phyloP scores from a whole-genome alignment of 2,329 filamentous ascomycete genomes.

The Hypoxylon sp. region DNA sequence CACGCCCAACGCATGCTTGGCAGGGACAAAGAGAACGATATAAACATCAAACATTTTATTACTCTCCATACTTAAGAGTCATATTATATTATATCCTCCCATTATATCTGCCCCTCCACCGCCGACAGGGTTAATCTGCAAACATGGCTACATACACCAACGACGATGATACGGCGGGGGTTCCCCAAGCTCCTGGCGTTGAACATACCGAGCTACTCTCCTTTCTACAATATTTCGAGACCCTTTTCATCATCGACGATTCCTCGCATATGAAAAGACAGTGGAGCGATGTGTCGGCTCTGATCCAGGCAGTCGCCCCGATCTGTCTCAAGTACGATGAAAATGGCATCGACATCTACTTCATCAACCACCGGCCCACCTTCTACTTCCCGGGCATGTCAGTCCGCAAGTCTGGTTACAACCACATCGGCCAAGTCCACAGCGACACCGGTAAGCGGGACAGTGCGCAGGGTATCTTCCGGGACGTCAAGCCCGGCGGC shows the following conservation, averaged over 20 bases:
- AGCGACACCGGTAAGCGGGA: constrained; percentile 47
- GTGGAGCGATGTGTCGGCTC: constrained; percentile 46
- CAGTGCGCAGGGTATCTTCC: constrained; percentile 49
- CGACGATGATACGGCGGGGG: constrained; percentile 46
- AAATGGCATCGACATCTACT: constrained; percentile 49
- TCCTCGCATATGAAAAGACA: constrained; percentile 47
- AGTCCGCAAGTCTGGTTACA: constrained; percentile 50
- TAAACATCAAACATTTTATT: constrained; percentile 7
- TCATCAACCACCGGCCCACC: constrained; percentile 46
- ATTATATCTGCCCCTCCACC: background rate
- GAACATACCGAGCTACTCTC: constrained; percentile 45
- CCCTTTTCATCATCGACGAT: constrained; percentile 47
- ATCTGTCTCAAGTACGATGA: constrained; percentile 47
- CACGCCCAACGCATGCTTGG: constrained; percentile 9
- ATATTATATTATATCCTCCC: background rate
- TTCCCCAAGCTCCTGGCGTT: constrained; percentile 39
- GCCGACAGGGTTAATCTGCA: constrained; percentile 2
- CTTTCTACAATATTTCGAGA: constrained; percentile 47
- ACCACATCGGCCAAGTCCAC: constrained; percentile 48
- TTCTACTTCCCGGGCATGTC: constrained; percentile 48
- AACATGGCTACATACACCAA: constrained; percentile 43
- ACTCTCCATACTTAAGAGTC: constrained; percentile 7
- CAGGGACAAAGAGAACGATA: background rate
- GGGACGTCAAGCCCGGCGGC: constrained; percentile 48
- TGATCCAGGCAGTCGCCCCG: constrained; percentile 47